These are phyloP conservation scores for Boletellus ananiceps DNA, from an alignment of 768 basidiomycete genomes.

Conservation along the genomic window DNA sequence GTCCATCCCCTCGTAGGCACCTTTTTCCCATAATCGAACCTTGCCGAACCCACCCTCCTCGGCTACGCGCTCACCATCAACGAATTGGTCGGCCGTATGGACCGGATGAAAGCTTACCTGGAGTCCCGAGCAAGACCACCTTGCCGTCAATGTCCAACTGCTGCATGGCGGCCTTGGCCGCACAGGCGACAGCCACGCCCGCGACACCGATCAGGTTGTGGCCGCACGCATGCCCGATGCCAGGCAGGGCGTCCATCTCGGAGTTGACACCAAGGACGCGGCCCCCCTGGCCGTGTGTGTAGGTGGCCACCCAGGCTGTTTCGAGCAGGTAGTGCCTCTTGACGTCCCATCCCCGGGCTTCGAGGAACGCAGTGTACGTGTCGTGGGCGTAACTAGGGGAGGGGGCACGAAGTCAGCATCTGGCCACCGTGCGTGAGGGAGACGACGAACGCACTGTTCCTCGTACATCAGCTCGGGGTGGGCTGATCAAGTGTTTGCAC, in stretches of 20 bases:
- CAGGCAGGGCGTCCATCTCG: constrained; percentile 66
- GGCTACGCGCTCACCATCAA: constrained; percentile 36
- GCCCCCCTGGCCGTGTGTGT: constrained; percentile 59
- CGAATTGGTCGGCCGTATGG: background rate
- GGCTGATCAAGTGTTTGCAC: constrained; percentile 33
- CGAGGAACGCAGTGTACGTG: constrained; percentile 62
- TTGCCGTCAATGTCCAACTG: constrained; percentile 61
- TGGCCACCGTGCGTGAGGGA: background rate
- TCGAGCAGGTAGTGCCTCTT: constrained; percentile 56
- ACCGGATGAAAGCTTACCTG: constrained; percentile 41
- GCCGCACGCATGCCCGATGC: constrained; percentile 71
- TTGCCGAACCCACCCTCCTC: constrained; percentile 82
- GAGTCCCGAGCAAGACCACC: constrained; percentile 71
- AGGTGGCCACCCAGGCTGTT: constrained; percentile 79
- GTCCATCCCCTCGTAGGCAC: constrained; percentile 73
- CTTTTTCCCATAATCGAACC: constrained; percentile 59
- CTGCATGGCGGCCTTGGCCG: constrained; percentile 59
- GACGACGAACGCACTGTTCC: constrained; percentile 47
- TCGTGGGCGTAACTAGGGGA: constrained; percentile 63
- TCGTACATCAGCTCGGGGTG: constrained; percentile 70
- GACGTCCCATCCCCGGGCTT: constrained; percentile 60
- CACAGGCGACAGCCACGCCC: constrained; percentile 69
- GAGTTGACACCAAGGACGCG: constrained; percentile 75
- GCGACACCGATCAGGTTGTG: constrained; percentile 79
- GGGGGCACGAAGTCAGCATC: background rate